Evolutionary conservation across 176 grass and related monocot species (phyloP), one percentile per base, ranked within the genome.

Genomic region (Paspalum vaginatum): DNA sequence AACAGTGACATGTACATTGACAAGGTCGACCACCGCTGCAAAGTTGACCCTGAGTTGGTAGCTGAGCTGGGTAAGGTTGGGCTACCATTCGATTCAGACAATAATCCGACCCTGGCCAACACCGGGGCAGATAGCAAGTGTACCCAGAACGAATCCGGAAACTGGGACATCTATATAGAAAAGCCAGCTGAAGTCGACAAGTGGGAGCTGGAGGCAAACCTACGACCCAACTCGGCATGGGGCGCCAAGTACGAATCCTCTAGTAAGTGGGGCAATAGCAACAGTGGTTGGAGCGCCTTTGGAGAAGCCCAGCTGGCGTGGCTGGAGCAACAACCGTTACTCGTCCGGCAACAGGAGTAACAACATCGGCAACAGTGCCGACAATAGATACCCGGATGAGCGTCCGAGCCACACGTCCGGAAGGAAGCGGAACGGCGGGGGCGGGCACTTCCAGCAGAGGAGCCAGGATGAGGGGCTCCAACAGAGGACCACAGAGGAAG

Each of bases 1-100:
- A 58, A 84, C 72, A 65, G 65, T 42, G 76, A 81, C 53, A 16
- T 84, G 76, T 84, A 91, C 49, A 91, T 81, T 46, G 81, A 87
- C 43, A 65, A 77, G 80, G 85, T 87, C 12, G 50, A 91, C 56
- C 65, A 75, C 14, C 42, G 58, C n/a, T 69, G 76, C 32, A 46
- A 77, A 66, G 47, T 91, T 0, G 65, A 91, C 38, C 81, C 89
- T 27, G 71, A 87, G 18, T 38, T 87, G 71, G 27, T 84, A 10
- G 53, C 69, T 49, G 84, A 87, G 56, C 64, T 90, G 64, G 84
- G 87, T 41, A 84, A 49, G 46, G 46, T 21, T 48, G 15, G 17
- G 1, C 24, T 68, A 27, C 67, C 75, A 10, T 82, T 79, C 63
- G 84, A 87, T 43, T 22, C 11, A 5, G 51, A 84, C 51, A 60